Base-by-base conservation (phyloP, 176 grass and related monocot species). In the Triticum dicoccoides region DNA sequence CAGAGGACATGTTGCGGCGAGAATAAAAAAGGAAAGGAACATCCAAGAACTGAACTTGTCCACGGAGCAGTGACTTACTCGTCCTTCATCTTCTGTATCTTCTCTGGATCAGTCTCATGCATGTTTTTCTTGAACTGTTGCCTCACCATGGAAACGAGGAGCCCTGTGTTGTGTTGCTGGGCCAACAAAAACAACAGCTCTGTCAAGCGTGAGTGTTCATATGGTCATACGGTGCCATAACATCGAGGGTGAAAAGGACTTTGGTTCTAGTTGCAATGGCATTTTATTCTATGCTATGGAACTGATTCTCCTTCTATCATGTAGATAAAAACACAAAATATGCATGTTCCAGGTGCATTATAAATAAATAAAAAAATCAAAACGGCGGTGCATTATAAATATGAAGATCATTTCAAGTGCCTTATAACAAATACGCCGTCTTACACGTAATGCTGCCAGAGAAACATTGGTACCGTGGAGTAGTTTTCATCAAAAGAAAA, bases 1-100 rank as follows among this genome's bases (percentile, higher is more conserved):
- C 52, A 83, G 33, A 73, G 81, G 61, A 69, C 37, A 83, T 44
- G 34, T 24, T 58, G 25, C 4, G 0, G 35, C 35, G 33, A 66
- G 9, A 45, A 58, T 56, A 17, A 71, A 78, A 61, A 86, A 38
- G 59, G 12, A 7, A 17, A 74, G 70, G 5, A 54, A 74, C 63
- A 86, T 33, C 35, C 4, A 66, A 51, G 77, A 47, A 47, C 64
- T 9, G 37, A 80, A 61, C 30, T 23, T 49, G 25, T 59, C 5
- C 58, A 62, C 0, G 3, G 29, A 63, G 3, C 24, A 78, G 32
- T 32, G 67, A 83, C 96, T 88, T 87, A 98, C 96, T 96, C 91
- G 27, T 96, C 93, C 82, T 98, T 98, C 79, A 98, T 89, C 44
- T 92, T 94, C 75, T 94, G 92, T 91, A 98, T 98, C 86, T 98